A percentile compares a stretch with the other conserved stretches of the same genome.
These are phyloP conservation scores for Microstegium vimineum DNA, from an alignment of 176 grass and related monocot species.

Conservation along the genomic window DNA sequence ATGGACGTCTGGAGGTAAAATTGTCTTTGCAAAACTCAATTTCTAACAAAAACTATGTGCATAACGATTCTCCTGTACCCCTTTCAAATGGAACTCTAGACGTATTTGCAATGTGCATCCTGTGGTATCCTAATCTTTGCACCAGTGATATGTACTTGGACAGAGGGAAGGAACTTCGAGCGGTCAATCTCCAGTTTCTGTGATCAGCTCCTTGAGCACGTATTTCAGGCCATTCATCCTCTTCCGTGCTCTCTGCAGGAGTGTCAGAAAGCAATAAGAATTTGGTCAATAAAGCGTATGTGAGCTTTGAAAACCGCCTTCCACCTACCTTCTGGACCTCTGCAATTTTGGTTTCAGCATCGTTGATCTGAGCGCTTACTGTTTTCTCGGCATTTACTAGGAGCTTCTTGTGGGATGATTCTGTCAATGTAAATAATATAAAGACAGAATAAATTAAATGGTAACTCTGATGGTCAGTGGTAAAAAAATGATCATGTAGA, in stretches of 20 bases:
- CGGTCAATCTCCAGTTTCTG: constrained; percentile 48
- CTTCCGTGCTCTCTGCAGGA: constrained; percentile 55
- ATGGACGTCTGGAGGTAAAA: not conserved
- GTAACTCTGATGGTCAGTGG: not conserved
- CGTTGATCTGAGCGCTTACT: constrained; percentile 52
- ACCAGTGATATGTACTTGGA: constrained; percentile 2
- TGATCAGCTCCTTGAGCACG: constrained; percentile 53
- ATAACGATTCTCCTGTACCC: constrained; percentile 13
- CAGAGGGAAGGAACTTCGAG: not conserved
- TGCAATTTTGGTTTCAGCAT: constrained; percentile 68
- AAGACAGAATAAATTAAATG: constrained; percentile 21
- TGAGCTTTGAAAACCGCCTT: not conserved
- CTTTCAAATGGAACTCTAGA: not conserved
- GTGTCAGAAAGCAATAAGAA: not conserved
- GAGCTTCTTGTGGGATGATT: constrained; percentile 71
- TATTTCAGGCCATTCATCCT: constrained; percentile 66
- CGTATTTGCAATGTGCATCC: not conserved
- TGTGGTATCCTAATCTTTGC: constrained; percentile 1
- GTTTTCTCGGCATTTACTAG: constrained; percentile 59
- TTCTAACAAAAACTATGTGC: constrained; percentile 4
- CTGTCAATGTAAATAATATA: constrained; percentile 33
- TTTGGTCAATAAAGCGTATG: not conserved
- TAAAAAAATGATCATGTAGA: not conserved
- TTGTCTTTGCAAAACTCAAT: not conserved
- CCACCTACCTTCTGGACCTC: constrained; percentile 60